These are phyloP conservation scores for Tolypocladium sp. DNA, from an alignment of 2,329 filamentous ascomycete genomes.

Conservation along the genomic window DNA sequence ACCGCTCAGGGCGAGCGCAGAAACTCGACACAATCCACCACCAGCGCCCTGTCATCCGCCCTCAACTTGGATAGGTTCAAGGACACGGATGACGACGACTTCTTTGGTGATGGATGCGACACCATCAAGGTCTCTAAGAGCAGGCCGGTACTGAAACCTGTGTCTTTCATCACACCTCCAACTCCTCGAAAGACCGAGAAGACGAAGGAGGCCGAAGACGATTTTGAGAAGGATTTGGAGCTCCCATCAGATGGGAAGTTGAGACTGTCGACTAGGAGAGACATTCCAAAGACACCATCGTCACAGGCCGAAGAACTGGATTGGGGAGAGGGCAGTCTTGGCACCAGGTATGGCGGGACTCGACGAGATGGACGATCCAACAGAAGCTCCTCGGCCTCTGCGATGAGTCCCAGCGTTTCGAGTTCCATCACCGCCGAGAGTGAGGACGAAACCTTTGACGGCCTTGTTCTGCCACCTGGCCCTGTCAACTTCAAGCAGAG, in stretches of 20 bases:
- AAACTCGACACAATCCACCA: conserved; percentile 20
- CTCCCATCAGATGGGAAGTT: conserved; percentile 59
- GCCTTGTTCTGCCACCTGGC: conserved; percentile 75
- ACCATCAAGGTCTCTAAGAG: conserved; percentile 62
- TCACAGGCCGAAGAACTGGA: conserved; percentile 69
- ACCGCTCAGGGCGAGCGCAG: conserved; percentile 17
- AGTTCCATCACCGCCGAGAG: conserved; percentile 89
- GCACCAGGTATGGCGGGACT: conserved; percentile 83
- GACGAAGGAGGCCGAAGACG: conserved; percentile 40
- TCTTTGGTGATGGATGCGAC: conserved; percentile 52
- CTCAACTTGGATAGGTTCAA: conserved; percentile 56
- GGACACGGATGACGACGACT: conserved; percentile 53
- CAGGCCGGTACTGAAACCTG: conserved; percentile 38
- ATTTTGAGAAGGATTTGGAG: conserved; percentile 66
- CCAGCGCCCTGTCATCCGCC: conserved; percentile 30
- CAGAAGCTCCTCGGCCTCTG: conserved; percentile 79
- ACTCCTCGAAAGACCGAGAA: conserved; percentile 38
- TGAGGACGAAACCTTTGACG: conserved; percentile 85
- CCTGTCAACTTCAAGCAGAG: conserved; percentile 76
- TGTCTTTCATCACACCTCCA: conserved; percentile 46
- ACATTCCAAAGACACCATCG: conserved; percentile 55
- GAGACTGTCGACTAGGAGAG: conserved; percentile 50
- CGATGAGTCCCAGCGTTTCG: conserved; percentile 83
- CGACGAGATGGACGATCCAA: conserved; percentile 69
- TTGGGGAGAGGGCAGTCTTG: conserved; percentile 88